These are phyloP conservation scores for Geotrichum carabidarum DNA, from an alignment of 1,139 yeast species.

Conservation along the genomic window DNA sequence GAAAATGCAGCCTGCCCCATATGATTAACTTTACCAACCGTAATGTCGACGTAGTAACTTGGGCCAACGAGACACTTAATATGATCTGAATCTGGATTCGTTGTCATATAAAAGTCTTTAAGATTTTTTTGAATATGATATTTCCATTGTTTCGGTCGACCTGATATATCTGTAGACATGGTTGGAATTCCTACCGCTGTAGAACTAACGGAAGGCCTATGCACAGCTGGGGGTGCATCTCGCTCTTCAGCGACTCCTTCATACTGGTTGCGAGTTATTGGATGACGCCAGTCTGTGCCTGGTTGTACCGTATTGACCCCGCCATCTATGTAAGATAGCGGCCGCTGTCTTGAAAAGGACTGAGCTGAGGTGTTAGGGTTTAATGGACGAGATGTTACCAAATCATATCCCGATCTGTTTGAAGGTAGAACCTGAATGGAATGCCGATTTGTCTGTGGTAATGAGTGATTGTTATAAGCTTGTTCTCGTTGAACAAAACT, in stretches of 20 bases:
- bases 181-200: background rate
- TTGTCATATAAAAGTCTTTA: slow-evolving; percentile 32
- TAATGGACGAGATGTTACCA: background rate
- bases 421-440: background rate
- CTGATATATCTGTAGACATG: background rate
- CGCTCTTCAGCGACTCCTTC: background rate
- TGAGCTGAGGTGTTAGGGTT: background rate
- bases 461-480: background rate
- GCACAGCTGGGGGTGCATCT: background rate
- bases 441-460: background rate
- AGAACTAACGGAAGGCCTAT: background rate
- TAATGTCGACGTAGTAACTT: slow-evolving; percentile 28
- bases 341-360: background rate
- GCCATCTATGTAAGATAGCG: background rate
- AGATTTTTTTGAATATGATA: slow-evolving; percentile 32
- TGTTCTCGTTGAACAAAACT: background rate
- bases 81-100: slow-evolving; percentile 32
- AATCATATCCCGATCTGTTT: background rate
- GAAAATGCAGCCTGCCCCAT: slow-evolving; percentile 21
- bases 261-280: background rate
- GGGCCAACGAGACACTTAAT: slow-evolving; percentile 29
- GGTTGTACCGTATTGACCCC: background rate
- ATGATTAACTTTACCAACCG: background rate
- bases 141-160: slow-evolving; percentile 24
- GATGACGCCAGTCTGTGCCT: background rate